These are phyloP conservation scores for Solanum peruvianum DNA, from an alignment of 257 asterid species.

Conservation along the genomic window DNA sequence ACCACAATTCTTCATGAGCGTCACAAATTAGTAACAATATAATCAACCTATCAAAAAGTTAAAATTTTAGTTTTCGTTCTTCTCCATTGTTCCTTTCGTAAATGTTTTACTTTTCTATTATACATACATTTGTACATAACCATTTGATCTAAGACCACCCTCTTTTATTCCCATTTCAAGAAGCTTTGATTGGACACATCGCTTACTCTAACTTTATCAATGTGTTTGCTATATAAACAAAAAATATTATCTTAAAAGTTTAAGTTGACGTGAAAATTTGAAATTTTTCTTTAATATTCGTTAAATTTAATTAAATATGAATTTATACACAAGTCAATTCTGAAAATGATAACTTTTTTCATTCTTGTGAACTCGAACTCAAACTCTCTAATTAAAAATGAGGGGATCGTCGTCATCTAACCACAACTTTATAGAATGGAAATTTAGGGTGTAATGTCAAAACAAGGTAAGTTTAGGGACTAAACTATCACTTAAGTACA, in stretches of 20 bases:
- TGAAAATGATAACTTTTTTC: not conserved
- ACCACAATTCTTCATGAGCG: not conserved
- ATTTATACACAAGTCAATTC: rapidly evolving
- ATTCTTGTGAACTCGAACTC: not conserved
- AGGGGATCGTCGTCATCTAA: no score
- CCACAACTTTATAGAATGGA: not conserved
- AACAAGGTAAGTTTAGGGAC: not conserved
- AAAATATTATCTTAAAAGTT: no score
- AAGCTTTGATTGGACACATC: conserved; percentile 26
- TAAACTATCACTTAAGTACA: not conserved
- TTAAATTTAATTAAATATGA: not conserved
- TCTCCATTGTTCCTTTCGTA: not conserved
- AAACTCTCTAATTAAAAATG: not conserved
- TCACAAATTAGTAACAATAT: not conserved
- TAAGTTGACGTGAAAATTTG: no score
- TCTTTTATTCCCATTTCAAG: conserved; percentile 24
- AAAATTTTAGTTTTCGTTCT: not conserved
- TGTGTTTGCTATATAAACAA: not conserved
- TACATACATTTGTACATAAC: conserved; percentile 47
- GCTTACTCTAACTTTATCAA: not conserved
- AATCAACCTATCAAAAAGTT: not conserved
- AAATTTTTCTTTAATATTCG: not conserved
- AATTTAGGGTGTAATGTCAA: not conserved
- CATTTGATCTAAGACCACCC: conserved; percentile 36
- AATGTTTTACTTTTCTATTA: conserved; percentile 7